phyloP scores from a whole-genome alignment of 2,329 filamentous ascomycete species.

The Albophoma yamanashiensis region DNA sequence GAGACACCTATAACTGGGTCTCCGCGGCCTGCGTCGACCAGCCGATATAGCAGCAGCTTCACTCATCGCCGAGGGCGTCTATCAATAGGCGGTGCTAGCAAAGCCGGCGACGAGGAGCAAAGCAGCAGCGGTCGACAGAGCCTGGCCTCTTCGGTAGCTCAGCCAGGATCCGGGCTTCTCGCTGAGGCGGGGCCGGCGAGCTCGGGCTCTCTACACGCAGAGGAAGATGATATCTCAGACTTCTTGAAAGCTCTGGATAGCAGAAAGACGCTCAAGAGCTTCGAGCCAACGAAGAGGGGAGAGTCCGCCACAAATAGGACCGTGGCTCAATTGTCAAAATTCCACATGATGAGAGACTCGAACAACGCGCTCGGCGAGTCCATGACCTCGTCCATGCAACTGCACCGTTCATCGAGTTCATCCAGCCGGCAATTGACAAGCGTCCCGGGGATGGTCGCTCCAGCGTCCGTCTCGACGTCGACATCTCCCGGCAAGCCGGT shows the following conservation, averaged over 20 bases:
- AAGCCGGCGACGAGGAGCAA: constrained; percentile 58
- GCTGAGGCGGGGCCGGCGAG: constrained; percentile 57
- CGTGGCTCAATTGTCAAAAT: constrained; percentile 70
- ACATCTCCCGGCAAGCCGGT: constrained; percentile 86
- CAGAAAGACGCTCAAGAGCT: constrained; percentile 75
- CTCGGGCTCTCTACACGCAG: constrained; percentile 58
- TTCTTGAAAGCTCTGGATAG: constrained; percentile 84
- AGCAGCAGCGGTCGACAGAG: constrained; percentile 73
- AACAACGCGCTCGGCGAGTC: constrained; percentile 85
- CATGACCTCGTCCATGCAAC: constrained; percentile 78
- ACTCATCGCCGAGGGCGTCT: constrained; percentile 70
- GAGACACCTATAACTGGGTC: constrained; percentile 63
- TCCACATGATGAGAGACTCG: constrained; percentile 80
- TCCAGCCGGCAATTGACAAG: constrained; percentile 50
- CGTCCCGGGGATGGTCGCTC: constrained; percentile 55
- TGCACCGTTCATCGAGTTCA: constrained; percentile 74
- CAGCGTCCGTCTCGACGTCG: constrained; percentile 71
- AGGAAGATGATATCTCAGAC: constrained; percentile 88
- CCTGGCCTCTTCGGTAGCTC: constrained; percentile 55
- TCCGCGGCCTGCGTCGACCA: constrained; percentile 67
- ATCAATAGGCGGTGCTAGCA: constrained; percentile 65
- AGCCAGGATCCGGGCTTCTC: constrained; percentile 71
- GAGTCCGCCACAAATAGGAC: constrained; percentile 66
- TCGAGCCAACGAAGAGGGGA: constrained; percentile 56
- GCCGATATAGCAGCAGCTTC: constrained; percentile 89